phyloP scores from a whole-genome alignment of 257 asterid species.

The Solanum sitiens region DNA sequence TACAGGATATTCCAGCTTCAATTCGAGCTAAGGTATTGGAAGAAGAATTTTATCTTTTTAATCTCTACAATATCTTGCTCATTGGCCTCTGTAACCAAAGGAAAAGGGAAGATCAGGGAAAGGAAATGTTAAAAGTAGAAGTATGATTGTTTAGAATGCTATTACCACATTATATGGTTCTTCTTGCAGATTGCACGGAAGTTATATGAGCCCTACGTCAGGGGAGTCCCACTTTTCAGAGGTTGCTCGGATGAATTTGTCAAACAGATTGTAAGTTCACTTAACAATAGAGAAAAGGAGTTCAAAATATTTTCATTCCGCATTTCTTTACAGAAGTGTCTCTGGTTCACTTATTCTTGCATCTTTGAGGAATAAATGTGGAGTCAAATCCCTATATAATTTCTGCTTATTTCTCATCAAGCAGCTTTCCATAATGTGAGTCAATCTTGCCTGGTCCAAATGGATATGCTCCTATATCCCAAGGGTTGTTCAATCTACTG shows the following conservation, averaged over 20 bases:
- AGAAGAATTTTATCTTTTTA: neutral
- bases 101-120: neutral
- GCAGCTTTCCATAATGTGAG: neutral
- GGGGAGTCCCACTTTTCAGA: conserved; percentile 41
- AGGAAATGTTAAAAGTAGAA: neutral
- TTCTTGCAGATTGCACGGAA: conserved; percentile 50
- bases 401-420: neutral
- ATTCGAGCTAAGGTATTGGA: conserved; percentile 45
- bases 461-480: neutral
- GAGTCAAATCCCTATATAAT: neutral
- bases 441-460: neutral
- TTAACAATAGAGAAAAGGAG: neutral
- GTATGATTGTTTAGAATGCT: neutral
- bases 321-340: neutral
- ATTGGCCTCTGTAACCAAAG: neutral
- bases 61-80: neutral
- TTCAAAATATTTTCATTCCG: neutral
- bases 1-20: conserved; percentile 54
- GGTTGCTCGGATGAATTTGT: conserved; percentile 52
- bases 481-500: neutral
- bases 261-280: conserved; percentile 47
- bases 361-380: neutral
- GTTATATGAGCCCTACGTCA: conserved; percentile 33
- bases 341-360: neutral
- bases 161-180: neutral